phyloP scores from a whole-genome alignment of 805 yeast genomes.

The Nakazawaea wyomingensis region DNA sequence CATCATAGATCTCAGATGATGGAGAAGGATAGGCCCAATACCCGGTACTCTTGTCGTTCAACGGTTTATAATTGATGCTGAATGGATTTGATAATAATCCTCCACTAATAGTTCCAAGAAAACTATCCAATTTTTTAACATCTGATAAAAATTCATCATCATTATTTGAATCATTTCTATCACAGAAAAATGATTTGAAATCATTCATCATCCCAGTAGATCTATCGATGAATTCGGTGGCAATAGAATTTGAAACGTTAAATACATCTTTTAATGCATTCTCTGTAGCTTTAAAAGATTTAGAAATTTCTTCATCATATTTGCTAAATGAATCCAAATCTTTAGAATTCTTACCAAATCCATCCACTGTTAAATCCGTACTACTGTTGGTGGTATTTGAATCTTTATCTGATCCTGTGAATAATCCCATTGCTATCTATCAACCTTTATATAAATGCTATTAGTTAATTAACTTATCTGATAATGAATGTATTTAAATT shows the following conservation, averaged over 20 bases:
- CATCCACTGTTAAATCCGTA: not conserved
- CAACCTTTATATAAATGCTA: too few species aligned
- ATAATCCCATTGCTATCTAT: conserved; percentile 5
- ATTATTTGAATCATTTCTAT: not conserved
- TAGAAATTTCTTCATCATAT: too few species aligned
- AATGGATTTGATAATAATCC: conserved; percentile 10
- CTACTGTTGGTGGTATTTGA: too few species aligned
- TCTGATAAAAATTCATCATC: conserved; percentile 8
- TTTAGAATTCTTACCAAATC: too few species aligned
- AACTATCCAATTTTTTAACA: conserved; percentile 10
- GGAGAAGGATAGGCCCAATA: conserved; percentile 55
- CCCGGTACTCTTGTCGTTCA: conserved; percentile 30
- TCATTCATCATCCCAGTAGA: conserved; percentile 1
- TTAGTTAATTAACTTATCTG: not conserved
- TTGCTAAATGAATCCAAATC: too few species aligned
- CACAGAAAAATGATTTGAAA: conserved; percentile 3
- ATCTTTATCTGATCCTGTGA: conserved; percentile 9
- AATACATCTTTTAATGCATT: conserved; percentile 5
- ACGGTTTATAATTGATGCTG: conserved; percentile 13
- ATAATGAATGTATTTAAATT: too few species aligned
- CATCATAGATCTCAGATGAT: conserved; percentile 47
- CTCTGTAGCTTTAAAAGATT: not conserved
- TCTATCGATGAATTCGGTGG: not conserved
- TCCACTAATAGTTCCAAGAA: conserved; percentile 4
- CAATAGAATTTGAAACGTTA: conserved; percentile 1